Percentiles rank a stretch among this genome's conserved stretches.
Conservation (phyloP, 2,329 filamentous ascomycete genomes). For the Sclerotinia minor region DNA sequence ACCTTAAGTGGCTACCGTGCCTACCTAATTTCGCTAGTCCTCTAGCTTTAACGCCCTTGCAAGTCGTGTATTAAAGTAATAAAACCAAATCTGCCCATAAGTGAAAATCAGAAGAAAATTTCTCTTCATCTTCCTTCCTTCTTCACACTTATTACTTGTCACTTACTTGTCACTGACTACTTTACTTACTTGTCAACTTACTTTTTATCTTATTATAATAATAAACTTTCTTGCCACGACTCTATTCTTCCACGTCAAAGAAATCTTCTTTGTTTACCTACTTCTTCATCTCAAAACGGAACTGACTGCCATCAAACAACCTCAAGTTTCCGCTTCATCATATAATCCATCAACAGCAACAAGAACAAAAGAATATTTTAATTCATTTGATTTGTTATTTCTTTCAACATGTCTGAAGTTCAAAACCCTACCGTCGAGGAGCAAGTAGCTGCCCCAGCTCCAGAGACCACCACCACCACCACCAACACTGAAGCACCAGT, state of each 20-base stretch:
- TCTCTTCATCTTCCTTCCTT: slow-evolving; percentile 14
- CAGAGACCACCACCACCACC: slow-evolving; percentile 33
- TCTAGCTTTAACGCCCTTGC: slow-evolving; percentile 26
- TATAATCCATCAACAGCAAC: slow-evolving; percentile 33
- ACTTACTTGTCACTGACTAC: slow-evolving; percentile 1
- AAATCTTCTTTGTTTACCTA: slow-evolving; percentile 19
- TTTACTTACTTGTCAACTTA: background rate
- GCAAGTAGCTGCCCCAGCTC: slow-evolving; percentile 40
- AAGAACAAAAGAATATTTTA: background rate
- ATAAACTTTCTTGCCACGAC: slow-evolving; percentile 16
- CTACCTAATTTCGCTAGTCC: slow-evolving; percentile 25
- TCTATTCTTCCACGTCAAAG: slow-evolving; percentile 6
- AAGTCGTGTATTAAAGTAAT: slow-evolving; percentile 22
- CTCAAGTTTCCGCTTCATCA: slow-evolving; percentile 23
- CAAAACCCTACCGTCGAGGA: slow-evolving; percentile 65
- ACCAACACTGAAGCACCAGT: slow-evolving; percentile 40
- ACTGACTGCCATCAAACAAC: slow-evolving; percentile 32
- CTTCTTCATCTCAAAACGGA: slow-evolving; percentile 2
- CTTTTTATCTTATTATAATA: slow-evolving; percentile 2
- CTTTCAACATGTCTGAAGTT: slow-evolving; percentile 57
- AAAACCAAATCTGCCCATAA: slow-evolving; percentile 23
- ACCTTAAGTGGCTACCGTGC: slow-evolving; percentile 19
- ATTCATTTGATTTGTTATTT: slow-evolving; percentile 31
- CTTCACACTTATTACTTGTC: background rate
- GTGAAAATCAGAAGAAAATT: slow-evolving; percentile 20